Evolutionary conservation across 225 moss, liverwort and hornwort genomes (phyloP).

Genomic region (Physcomitrium patens): DNA sequence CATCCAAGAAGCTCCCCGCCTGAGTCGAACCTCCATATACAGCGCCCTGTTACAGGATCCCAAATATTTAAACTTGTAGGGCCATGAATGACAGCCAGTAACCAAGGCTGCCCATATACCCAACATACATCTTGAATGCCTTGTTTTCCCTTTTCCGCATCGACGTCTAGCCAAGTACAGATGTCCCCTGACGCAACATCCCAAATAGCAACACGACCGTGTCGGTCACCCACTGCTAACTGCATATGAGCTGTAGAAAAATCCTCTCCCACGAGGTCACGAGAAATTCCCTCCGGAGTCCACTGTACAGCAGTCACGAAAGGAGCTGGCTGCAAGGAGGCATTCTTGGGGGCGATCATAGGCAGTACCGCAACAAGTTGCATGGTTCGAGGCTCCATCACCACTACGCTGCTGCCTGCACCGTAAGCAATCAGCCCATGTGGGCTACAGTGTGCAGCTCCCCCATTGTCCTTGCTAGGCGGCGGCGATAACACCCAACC

Average conservation of each 20-base stretch:
- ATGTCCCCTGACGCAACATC: slow-evolving; percentile 82
- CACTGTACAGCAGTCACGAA: slow-evolving; percentile 96
- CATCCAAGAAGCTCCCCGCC: slow-evolving; percentile 83
- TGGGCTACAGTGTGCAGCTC: slow-evolving; percentile 79
- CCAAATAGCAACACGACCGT: slow-evolving; percentile 96
- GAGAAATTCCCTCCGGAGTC: slow-evolving; percentile 83
- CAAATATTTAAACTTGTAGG: slow-evolving; percentile 85
- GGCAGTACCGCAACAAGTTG: slow-evolving; percentile 92
- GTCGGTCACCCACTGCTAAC: slow-evolving; percentile 91
- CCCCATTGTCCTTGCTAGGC: slow-evolving; percentile 91
- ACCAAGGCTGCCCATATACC: slow-evolving; percentile 94
- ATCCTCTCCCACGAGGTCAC: slow-evolving; percentile 88
- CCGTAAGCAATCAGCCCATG: slow-evolving; percentile 93
- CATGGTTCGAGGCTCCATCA: slow-evolving; percentile 94
- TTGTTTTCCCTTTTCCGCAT: slow-evolving; percentile 77
- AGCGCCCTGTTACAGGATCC: slow-evolving; percentile 69
- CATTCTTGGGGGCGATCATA: slow-evolving; percentile 80
- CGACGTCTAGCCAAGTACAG: slow-evolving; percentile 78
- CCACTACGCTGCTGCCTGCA: slow-evolving; percentile 85
- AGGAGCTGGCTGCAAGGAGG: slow-evolving; percentile 71
- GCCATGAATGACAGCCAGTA: slow-evolving; percentile 92
- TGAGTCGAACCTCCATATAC: slow-evolving; percentile 86
- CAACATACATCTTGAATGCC: slow-evolving; percentile 95
- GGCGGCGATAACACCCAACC: slow-evolving; percentile 83
- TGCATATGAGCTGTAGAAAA: slow-evolving; percentile 75